Conservation (phyloP, 139 green algal genomes). For the Limnomonas spitsbergensis region DNA sequence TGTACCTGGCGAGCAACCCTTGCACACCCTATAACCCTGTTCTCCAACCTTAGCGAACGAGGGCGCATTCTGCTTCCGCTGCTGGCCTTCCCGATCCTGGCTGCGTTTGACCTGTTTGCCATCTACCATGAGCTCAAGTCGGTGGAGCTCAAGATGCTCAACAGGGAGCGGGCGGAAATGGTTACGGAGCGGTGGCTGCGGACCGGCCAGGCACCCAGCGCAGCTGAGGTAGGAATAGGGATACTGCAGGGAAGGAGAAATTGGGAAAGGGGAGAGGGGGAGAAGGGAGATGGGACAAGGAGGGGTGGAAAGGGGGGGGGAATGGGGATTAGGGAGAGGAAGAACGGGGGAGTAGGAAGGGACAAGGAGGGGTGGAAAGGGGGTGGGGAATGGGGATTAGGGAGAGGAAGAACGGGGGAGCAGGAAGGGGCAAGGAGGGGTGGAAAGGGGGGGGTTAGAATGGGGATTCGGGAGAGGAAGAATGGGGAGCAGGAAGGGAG, state of each 20-base stretch:
- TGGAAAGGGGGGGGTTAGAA: too few species aligned
- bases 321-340: too few species aligned
- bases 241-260: neutral
- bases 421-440: too few species aligned
- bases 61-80: conserved; percentile 51
- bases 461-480: too few species aligned
- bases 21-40: too few species aligned
- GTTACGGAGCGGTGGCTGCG: conserved; percentile 67
- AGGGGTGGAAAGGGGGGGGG: neutral
- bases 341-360: too few species aligned
- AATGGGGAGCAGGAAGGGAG: too few species aligned
- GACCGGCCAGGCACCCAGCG: conserved; percentile 32
- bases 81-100: conserved; percentile 58
- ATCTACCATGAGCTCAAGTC: conserved; percentile 81
- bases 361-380: too few species aligned
- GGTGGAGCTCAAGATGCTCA: conserved; percentile 82
- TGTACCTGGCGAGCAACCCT: too few species aligned
- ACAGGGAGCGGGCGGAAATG: conserved; percentile 82
- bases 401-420: too few species aligned
- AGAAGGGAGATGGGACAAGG: neutral
- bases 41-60: conserved; percentile 4
- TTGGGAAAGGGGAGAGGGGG: neutral
- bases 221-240: conserved; percentile 38
- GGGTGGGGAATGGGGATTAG: too few species aligned
- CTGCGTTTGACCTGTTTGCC: conserved; percentile 58